Conservation (phyloP, 169 alveolate genomes). For the Eimeria acervulina region DNA sequence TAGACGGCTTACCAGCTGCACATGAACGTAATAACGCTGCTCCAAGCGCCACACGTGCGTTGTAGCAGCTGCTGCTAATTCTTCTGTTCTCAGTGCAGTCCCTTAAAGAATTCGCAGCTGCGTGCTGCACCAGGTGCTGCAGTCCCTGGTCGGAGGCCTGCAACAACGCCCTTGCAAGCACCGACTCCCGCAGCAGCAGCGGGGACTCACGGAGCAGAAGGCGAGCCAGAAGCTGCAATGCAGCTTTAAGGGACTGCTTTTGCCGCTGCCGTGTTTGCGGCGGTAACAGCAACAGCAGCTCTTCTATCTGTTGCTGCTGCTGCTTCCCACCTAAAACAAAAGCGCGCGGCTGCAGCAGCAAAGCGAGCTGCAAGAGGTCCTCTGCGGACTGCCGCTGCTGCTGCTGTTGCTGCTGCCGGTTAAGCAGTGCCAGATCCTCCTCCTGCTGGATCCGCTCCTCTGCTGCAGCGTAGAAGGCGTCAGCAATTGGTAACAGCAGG, state of each 20-base stretch:
- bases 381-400: background rate
- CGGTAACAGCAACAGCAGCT: constrained; percentile 32
- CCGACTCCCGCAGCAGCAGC: constrained; percentile 37
- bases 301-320: constrained; percentile 36
- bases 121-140: constrained; percentile 27
- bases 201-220: background rate
- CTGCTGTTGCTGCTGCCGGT: background rate
- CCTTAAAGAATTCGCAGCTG: background rate
- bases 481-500: background rate
- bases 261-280: background rate
- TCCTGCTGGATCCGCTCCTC: constrained; percentile 11
- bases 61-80: constrained; percentile 15
- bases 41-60: constrained; percentile 15
- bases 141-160: constrained; percentile 40
- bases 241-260: background rate
- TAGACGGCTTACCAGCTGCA: background rate
- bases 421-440: background rate
- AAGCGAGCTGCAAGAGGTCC: background rate
- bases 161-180: constrained; percentile 33
- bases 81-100: background rate
- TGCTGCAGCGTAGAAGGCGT: constrained; percentile 27
- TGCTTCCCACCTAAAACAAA: background rate
- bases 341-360: constrained; percentile 26
- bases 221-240: background rate
- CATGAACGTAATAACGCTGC: constrained; percentile 37